phyloP scores from a whole-genome alignment of 2,329 filamentous ascomycete genomes.

The Colletotrichum limetticola region DNA sequence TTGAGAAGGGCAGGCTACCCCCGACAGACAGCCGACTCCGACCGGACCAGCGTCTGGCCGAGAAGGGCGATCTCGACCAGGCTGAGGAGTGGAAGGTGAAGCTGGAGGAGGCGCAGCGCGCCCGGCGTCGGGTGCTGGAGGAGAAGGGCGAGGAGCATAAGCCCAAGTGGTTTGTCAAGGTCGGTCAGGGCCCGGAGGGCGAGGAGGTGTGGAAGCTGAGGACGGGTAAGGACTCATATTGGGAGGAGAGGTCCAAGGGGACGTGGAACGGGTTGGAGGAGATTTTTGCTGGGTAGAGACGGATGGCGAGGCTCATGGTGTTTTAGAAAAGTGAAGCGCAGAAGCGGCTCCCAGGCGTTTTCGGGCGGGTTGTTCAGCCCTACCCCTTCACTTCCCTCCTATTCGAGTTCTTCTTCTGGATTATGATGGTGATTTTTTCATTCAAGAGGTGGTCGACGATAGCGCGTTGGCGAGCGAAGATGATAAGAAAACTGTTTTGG shows the following conservation, averaged over 20 bases:
- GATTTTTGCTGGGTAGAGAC: conserved; percentile 52
- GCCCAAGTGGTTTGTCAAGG: conserved; percentile 86
- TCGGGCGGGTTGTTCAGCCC: not conserved
- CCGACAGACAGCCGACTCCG: conserved; percentile 85
- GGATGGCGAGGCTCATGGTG: not conserved
- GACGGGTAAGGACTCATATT: conserved; percentile 88
- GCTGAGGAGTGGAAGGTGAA: conserved; percentile 86
- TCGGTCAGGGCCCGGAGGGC: conserved; percentile 66
- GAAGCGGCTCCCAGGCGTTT: too few species aligned
- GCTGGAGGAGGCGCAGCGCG: conserved; percentile 87
- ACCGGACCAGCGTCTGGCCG: conserved; percentile 87
- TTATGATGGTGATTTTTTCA: not conserved
- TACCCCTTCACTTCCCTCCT: too few species aligned
- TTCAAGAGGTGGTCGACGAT: not conserved
- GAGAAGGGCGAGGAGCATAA: conserved; percentile 76
- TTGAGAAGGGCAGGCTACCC: conserved; percentile 81
- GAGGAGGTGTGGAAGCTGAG: conserved; percentile 82
- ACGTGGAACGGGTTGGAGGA: conserved; percentile 70
- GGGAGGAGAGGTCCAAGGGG: conserved; percentile 82
- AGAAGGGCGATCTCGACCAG: conserved; percentile 82
- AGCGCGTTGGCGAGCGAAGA: not conserved
- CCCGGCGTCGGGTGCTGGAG: conserved; percentile 79
- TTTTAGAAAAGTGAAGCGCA: not conserved
- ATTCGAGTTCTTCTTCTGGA: not conserved
- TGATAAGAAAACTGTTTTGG: not conserved